phyloP scores from a whole-genome alignment of 805 yeast genomes.

The Candida nitratophila region DNA sequence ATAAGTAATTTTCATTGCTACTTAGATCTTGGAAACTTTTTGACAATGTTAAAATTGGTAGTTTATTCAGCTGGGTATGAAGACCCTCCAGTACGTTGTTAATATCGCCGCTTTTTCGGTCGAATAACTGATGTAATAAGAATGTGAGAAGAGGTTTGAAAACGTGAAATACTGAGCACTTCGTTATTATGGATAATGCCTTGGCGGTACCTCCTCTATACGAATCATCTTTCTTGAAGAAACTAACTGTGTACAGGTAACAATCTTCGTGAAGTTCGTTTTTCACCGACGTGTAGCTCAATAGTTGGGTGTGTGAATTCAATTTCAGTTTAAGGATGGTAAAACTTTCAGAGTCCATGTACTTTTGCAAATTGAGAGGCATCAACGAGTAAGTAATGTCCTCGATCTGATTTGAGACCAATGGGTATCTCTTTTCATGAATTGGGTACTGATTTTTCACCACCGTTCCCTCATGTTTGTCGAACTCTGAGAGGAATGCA shows the following conservation, averaged over 20 bases:
- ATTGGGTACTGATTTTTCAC: constrained; percentile 55
- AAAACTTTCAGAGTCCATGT: constrained; percentile 46
- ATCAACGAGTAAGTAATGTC: constrained; percentile 15
- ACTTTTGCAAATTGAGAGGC: constrained; percentile 33
- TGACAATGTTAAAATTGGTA: neutral
- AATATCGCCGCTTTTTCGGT: neutral
- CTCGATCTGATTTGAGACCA: constrained; percentile 53
- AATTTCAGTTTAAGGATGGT: constrained; percentile 47
- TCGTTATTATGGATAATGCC: constrained; percentile 40
- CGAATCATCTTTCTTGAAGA: constrained; percentile 22
- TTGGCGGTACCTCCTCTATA: constrained; percentile 35
- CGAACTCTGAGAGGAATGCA: constrained; percentile 66
- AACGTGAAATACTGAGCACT: constrained; percentile 35
- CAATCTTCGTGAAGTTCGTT: constrained; percentile 10
- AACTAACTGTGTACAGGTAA: constrained; percentile 22
- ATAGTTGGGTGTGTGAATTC: constrained; percentile 9
- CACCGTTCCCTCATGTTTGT: constrained; percentile 66
- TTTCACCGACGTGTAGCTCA: constrained; percentile 9
- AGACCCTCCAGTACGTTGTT: constrained; percentile 3
- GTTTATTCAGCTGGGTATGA: constrained; percentile 1
- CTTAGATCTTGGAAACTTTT: constrained; percentile 3
- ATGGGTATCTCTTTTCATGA: constrained; percentile 36
- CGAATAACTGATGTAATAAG: constrained; percentile 29
- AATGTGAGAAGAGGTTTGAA: constrained; percentile 43
- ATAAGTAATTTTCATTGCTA: constrained; percentile 12